Conservation (phyloP, 2,329 filamentous ascomycete genomes). For the Fusarium albidum region DNA sequence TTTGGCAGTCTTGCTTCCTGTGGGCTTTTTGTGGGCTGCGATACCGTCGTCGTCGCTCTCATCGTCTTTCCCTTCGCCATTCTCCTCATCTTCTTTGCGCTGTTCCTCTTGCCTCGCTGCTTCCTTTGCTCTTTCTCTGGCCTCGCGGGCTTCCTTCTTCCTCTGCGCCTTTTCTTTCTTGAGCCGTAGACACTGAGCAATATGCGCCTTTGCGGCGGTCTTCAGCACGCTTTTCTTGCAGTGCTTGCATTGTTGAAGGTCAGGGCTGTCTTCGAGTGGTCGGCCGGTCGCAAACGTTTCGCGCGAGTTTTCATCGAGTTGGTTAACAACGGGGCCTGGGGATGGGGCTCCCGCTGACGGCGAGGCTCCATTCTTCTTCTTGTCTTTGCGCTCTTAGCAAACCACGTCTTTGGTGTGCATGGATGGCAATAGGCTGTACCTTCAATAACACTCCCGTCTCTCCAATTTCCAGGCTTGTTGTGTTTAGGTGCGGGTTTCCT, state of each 20-base stretch:
- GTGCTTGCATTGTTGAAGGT: slow-evolving; percentile 88
- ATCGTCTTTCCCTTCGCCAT: slow-evolving; percentile 58
- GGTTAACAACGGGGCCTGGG: slow-evolving; percentile 67
- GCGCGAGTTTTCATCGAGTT: slow-evolving; percentile 78
- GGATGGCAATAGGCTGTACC: slow-evolving; percentile 53
- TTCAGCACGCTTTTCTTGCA: slow-evolving; percentile 90
- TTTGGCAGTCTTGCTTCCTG: slow-evolving; percentile 57
- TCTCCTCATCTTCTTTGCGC: slow-evolving; percentile 59
- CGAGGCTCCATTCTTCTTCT: slow-evolving; percentile 59
- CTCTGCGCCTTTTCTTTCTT: slow-evolving; percentile 84
- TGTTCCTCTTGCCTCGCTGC: slow-evolving; percentile 66
- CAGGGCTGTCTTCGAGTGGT: slow-evolving; percentile 80
- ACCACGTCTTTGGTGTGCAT: neutral
- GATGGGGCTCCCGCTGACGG: slow-evolving; percentile 53
- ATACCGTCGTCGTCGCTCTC: slow-evolving; percentile 56
- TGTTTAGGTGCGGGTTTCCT: slow-evolving; percentile 71
- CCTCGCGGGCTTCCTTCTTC: slow-evolving; percentile 79
- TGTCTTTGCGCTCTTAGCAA: slow-evolving; percentile 52
- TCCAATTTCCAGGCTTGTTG: slow-evolving; percentile 75
- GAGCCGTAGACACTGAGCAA: slow-evolving; percentile 81
- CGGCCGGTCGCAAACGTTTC: slow-evolving; percentile 84
- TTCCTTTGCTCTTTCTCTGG: slow-evolving; percentile 71
- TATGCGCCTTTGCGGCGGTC: slow-evolving; percentile 78
- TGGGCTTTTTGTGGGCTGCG: slow-evolving; percentile 52
- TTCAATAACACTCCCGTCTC: slow-evolving; percentile 69